Percentiles rank a stretch among this genome's conserved stretches.
phyloP scores from a whole-genome alignment of 768 basidiomycete species.

The Leccinum arenicola region DNA sequence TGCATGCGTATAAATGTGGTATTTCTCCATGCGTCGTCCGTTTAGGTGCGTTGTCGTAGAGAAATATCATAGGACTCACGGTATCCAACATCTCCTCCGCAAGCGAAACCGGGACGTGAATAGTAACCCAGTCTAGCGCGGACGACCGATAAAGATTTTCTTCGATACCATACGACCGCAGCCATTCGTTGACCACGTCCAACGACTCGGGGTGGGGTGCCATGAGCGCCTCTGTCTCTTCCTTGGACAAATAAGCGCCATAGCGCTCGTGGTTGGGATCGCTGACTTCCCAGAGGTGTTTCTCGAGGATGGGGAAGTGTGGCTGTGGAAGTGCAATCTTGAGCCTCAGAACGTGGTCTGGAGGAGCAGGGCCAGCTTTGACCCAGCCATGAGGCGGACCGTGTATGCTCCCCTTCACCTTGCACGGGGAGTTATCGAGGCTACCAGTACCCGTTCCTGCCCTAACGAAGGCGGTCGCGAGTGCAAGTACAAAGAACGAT shows the following conservation, averaged over 20 bases:
- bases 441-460: background rate
- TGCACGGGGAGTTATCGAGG: constrained; percentile 17
- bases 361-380: constrained; percentile 40
- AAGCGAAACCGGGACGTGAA: constrained; percentile 53
- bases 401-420: constrained; percentile 48
- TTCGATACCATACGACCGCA: constrained; percentile 50
- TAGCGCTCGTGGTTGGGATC: constrained; percentile 54
- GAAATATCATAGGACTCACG: constrained; percentile 34
- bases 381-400: constrained; percentile 48
- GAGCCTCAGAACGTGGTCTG: constrained; percentile 46
- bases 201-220: constrained; percentile 55
- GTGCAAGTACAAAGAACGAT: constrained; percentile 8
- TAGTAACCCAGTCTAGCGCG: constrained; percentile 66
- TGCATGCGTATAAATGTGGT: constrained; percentile 57
- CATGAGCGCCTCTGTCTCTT: constrained; percentile 60
- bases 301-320: constrained; percentile 48
- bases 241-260: constrained; percentile 58
- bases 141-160: constrained; percentile 52
- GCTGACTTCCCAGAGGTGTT: constrained; percentile 55
- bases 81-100: constrained; percentile 74
- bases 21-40: constrained; percentile 42
- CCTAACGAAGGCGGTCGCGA: constrained; percentile 12
- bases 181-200: constrained; percentile 57
- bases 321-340: constrained; percentile 57
- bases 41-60: background rate